These are phyloP conservation scores for Xenoacremonium recifei DNA, from an alignment of 2,329 filamentous ascomycete species.

Conservation along the genomic window DNA sequence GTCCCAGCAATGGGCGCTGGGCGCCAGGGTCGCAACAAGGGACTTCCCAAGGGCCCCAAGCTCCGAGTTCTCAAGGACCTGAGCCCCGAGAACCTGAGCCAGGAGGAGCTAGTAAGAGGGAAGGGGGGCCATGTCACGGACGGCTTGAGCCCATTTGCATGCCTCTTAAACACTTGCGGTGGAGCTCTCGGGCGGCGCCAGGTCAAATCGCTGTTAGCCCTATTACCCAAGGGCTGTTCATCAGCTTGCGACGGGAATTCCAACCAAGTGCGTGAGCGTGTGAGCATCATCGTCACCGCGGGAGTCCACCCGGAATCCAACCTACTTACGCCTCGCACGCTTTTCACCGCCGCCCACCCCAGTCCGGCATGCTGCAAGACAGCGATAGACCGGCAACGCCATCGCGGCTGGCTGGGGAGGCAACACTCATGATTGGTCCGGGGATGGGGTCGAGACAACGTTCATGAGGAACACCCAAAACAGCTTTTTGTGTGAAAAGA, in stretches of 20 bases:
- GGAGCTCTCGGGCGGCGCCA: constrained; percentile 22
- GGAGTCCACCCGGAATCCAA: too few species aligned
- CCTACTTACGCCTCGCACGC: constrained; percentile 22
- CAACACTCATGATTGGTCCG: too few species aligned
- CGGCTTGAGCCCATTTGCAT: constrained; percentile 22
- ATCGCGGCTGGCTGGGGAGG: too few species aligned
- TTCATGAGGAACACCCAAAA: too few species aligned
- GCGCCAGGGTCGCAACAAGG: too few species aligned
- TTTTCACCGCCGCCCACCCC: constrained; percentile 14
- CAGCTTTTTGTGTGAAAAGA: too few species aligned
- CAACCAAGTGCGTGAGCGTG: constrained; percentile 14
- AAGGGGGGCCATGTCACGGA: constrained; percentile 8
- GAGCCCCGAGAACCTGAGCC: background rate
- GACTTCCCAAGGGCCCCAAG: too few species aligned
- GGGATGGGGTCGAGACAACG: too few species aligned
- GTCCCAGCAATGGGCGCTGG: background rate
- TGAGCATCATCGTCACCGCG: constrained; percentile 15
- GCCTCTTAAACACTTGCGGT: constrained; percentile 18
- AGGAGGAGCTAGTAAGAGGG: background rate
- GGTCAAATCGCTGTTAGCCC: constrained; percentile 28
- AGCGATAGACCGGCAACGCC: too few species aligned
- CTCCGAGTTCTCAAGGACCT: too few species aligned
- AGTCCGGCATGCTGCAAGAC: too few species aligned
- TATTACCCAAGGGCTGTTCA: constrained; percentile 21
- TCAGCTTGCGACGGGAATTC: constrained; percentile 25